Conservation (phyloP, 805 yeast genomes). For the Saccharomycopsis sp. region DNA sequence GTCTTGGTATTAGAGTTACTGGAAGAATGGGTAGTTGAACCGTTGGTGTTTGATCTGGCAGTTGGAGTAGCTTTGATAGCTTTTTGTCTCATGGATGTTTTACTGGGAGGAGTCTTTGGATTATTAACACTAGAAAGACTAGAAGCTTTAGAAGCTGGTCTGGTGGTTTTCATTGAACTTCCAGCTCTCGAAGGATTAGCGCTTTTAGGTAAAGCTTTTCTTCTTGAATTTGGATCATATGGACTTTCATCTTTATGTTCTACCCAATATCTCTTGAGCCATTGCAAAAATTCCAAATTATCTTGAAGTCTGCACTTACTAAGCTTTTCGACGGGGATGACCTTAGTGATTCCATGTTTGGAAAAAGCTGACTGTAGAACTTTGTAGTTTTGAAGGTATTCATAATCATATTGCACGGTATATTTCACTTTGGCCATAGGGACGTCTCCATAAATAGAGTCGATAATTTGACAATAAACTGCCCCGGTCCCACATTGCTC, state of each 20-base stretch:
- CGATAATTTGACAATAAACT: conserved; percentile 86
- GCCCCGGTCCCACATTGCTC: conserved; percentile 97
- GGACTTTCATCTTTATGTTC: conserved; percentile 57
- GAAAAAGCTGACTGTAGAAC: conserved; percentile 74
- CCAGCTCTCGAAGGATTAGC: conserved; percentile 2
- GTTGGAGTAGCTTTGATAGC: neutral
- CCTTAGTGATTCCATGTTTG: conserved; percentile 57
- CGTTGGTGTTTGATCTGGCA: neutral
- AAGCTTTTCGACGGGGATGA: conserved; percentile 70
- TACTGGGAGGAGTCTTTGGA: too few relatives aligned
- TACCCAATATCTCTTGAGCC: conserved; percentile 79
- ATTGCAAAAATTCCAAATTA: conserved; percentile 87
- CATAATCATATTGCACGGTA: conserved; percentile 62
- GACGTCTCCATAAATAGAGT: conserved; percentile 71
- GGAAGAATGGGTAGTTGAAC: neutral
- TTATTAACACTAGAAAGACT: neutral
- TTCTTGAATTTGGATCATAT: conserved; percentile 60
- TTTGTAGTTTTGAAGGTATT: conserved; percentile 71
- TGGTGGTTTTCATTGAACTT: conserved; percentile 7
- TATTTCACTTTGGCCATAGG: conserved; percentile 74
- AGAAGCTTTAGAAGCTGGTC: neutral
- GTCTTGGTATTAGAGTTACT: too few relatives aligned
- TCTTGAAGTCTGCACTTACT: conserved; percentile 88
- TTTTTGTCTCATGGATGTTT: too few relatives aligned
- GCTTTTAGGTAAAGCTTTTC: conserved; percentile 25